These are phyloP conservation scores for Umbelopsis sp. DNA, from an alignment of 192 early-diverging fungal species.

Conservation along the genomic window DNA sequence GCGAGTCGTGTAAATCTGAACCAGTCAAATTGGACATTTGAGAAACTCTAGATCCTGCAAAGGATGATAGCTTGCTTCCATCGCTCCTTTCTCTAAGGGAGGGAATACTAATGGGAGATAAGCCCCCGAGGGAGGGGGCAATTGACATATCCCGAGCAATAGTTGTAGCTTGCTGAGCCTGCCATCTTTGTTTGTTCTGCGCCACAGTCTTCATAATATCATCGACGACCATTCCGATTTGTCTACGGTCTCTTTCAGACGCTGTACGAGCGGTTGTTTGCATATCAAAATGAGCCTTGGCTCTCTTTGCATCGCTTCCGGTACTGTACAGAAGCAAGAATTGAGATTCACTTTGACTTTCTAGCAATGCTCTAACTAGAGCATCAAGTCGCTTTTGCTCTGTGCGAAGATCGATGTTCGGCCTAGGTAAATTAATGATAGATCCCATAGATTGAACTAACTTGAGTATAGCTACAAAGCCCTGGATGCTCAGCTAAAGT, in stretches of 20 bases:
- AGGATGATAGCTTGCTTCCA: background rate
- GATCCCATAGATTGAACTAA: background rate
- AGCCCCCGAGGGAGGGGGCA: background rate
- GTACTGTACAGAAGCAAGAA: conserved; percentile 19
- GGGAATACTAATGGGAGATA: background rate
- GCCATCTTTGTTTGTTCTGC: conserved; percentile 12
- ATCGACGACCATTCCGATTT: conserved; percentile 17
- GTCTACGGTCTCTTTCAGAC: background rate
- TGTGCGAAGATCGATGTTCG: conserved; percentile 19
- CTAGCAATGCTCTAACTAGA: background rate
- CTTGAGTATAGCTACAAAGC: conserved; percentile 13
- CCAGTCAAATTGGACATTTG: conserved; percentile 3
- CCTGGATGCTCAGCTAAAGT: conserved; percentile 13
- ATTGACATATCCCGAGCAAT: background rate
- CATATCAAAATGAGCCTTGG: conserved; percentile 16
- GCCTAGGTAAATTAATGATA: conserved; percentile 7
- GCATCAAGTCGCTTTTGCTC: conserved; percentile 22
- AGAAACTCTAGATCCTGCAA: conserved; percentile 11
- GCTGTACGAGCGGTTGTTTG: conserved; percentile 15
- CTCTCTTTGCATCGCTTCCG: conserved; percentile 9
- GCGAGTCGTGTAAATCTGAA: conserved; percentile 10
- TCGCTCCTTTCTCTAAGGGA: background rate
- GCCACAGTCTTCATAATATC: conserved; percentile 18
- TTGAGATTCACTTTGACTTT: conserved; percentile 24
- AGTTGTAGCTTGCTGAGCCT: conserved; percentile 7